Base-by-base conservation (phyloP, 139 green algal genomes). In the Tetraselmis chui region DNA sequence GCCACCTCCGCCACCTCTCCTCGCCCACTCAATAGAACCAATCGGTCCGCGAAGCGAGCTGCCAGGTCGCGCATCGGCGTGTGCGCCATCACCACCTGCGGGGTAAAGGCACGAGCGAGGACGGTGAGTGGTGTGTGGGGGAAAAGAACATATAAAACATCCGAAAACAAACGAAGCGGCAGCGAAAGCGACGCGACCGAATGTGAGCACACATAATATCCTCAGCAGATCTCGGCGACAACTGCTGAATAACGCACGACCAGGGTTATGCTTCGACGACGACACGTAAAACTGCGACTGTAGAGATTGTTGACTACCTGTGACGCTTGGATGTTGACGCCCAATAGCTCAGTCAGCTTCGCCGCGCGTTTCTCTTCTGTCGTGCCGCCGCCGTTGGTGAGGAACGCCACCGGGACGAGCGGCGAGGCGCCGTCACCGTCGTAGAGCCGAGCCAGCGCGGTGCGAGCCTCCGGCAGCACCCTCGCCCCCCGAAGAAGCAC, bases 341-440 rank as follows among this genome's bases (percentile, higher is more conserved):
- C 81, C 26, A 98, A 87, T 89, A 90, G 93, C 1, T 58, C 29
- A 1, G 83, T 86, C 32, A 98, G 89, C 84, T 97, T 84, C 45
- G 91, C 28, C 1, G 94, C 94, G 83, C 96, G 96, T 18, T 77
- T 5, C 0, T 79, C 82, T 80, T 97, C 93, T 5, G 83, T 89
- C 18, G 92, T 85, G 29, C 93, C 93, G 31, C 94, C 93, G 1
- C 93, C 91, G 74, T 97, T 97, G 0, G 94, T 97, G 24, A 97
- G 83, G 80, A 96, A 97, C 2, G 85, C 86, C 0, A 90, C 82
- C 0, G 92, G 89, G 30, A 85, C 83, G 18, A 29, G 28, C 28
- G 78, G 84, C 31, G 30, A 76, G 2, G 75, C 31, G 0, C 78
- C 91, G 76, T 86, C 85, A 18, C 75, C 28, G 23, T 11, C 59